Evolutionary conservation across 345 rosid species (phyloP), one percentile per base, ranked within the genome.

Genomic region (Noccaea bulbosa): DNA sequence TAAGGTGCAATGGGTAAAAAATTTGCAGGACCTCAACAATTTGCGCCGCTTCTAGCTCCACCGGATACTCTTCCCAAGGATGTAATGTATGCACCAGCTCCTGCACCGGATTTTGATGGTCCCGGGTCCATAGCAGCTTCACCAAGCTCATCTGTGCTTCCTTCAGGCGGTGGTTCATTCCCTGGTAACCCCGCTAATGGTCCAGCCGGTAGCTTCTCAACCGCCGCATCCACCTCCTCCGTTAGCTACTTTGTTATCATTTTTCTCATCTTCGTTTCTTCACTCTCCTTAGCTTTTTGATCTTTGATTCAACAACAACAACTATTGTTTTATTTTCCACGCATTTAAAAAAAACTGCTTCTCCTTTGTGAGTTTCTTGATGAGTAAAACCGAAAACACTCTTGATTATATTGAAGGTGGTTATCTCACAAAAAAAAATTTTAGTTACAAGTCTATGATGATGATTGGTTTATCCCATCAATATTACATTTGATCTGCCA

Each of bases 31-130:
- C 76, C 83, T 1, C 96, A 82, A 79, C 91, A 84, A 79, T 88
- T 91, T 75, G 96, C 97, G 6, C 79, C 87, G 2, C 88, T 94
- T 43, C 37, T 89, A 70, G 95, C 86, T 55, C 99, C 99, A 17
- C 99, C 97, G 20, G 82, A 91, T 40, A 40, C 83, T 0, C 79
- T 94, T 66, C 77, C 56, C 30, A 80, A 57, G 77, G 92, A 85
- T 66, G 38, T 80, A 24, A 59, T 47, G 35, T 84, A 76, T 75
- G 81, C 99, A 59, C 96, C 99, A 16, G 93, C 80, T 2, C 80
- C 80, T 71, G 59, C 80, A 6, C 80, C 80, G 0, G 76, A 65
- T 3, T 77, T 66, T 52, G 80, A 77, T 61, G 80, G 80, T 35
- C 55, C 71, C 2, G 81, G 71, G 34, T 83, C 88, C n/a, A 61